Conservation (phyloP, 2,329 filamentous ascomycete genomes). For the Herpotrichia juniperi region DNA sequence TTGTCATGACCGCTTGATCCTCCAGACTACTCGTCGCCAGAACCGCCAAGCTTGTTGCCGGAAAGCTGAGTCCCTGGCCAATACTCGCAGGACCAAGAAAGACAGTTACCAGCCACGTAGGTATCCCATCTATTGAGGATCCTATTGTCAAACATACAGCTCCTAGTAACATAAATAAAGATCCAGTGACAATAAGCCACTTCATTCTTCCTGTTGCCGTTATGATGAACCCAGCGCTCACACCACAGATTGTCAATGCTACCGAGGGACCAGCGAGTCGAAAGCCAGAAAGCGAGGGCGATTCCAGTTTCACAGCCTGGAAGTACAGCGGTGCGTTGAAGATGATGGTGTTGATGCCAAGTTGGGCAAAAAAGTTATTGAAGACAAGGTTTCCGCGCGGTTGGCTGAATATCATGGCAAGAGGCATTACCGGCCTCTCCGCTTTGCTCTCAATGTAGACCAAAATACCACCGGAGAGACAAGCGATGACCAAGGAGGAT, state of each 20-base stretch:
- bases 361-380: slow-evolving; percentile 57
- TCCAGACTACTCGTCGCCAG: slow-evolving; percentile 50
- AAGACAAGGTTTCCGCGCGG: slow-evolving; percentile 58
- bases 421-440: slow-evolving; percentile 56
- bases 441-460: slow-evolving; percentile 47
- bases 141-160: slow-evolving; percentile 35
- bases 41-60: slow-evolving; percentile 48
- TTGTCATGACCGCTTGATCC: slow-evolving; percentile 61
- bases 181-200: slow-evolving; percentile 48
- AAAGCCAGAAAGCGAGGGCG: slow-evolving; percentile 74
- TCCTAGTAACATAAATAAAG: slow-evolving; percentile 45
- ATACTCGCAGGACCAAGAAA: slow-evolving; percentile 49
- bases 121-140: slow-evolving; percentile 49
- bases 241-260: slow-evolving; percentile 50
- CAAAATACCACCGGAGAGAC: slow-evolving; percentile 48
- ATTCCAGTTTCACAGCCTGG: slow-evolving; percentile 56
- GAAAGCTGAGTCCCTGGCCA: slow-evolving; percentile 51
- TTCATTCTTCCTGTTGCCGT: slow-evolving; percentile 51
- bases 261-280: slow-evolving; percentile 70
- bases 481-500: slow-evolving; percentile 50
- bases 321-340: slow-evolving; percentile 77
- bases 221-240: slow-evolving; percentile 52
- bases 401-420: slow-evolving; percentile 53
- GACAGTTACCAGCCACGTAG: slow-evolving; percentile 47
- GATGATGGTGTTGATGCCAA: slow-evolving; percentile 62